Base-by-base conservation (phyloP, 768 basidiomycete genomes). In the Lentinula detonsa region DNA sequence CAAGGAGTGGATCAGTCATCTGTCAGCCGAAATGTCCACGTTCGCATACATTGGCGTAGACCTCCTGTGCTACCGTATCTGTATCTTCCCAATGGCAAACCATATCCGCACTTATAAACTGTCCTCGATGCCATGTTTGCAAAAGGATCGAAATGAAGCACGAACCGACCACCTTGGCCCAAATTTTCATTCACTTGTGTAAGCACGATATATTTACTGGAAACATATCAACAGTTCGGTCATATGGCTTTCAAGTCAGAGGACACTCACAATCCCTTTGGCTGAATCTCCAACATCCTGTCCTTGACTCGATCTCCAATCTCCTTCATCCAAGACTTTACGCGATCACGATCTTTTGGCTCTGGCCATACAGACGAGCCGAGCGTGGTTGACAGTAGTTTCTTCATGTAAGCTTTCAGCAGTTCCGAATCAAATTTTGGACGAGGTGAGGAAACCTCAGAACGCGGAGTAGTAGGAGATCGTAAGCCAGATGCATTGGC, bases 71-170 rank as follows among this genome's bases (percentile, higher is more conserved):
- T 61, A 91, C 85, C 55, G 80, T 77, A 69, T 94, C 92, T 57
- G 84, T 82, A 64, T 93, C 91, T 75, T 94, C 91, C 91, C 91
- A 94, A 68, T 94, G 92, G 63, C 88, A 91, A 53, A 81, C 82
- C 75, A 94, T 83, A 71, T 90, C 90, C 51, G 88, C 90, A 65
- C 91, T 93, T 40, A 59, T 53, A 15, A 13, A 46, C 28, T 3
- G 35, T 11, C 40, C 42, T 40, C n/a, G 35, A n/a, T 18, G 13
- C 37, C 40, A 56, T 33, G 37, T 45, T 21, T 45, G 40, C 62
- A 53, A 13, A 13, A 34, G 50, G 50, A 35, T 31, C 4, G n/a
- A 52, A 33, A 11, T 18, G n/a, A 10, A 31, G 45, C 34, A 72
- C 86, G 71, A 68, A 92, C 91, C 90, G 85, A 69, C 90, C 90